Evolutionary conservation across 2,329 filamentous ascomycete species (phyloP), one percentile per base, ranked within the genome.

Genomic region (Tympanopsis confertula): DNA sequence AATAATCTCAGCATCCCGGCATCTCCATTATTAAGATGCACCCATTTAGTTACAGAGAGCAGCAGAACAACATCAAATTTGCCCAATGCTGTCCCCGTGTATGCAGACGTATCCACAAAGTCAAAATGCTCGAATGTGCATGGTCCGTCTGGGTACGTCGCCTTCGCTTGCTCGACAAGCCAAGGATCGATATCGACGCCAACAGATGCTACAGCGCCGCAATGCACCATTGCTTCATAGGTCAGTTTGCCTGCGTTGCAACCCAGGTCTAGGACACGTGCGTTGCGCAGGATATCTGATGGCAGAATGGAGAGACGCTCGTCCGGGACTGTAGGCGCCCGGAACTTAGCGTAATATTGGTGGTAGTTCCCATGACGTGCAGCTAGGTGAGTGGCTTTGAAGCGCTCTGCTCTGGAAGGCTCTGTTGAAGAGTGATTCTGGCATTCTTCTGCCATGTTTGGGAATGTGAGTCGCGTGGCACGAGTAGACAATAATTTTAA

Each of bases 351-450:
- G 20, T 39, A 39, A 18, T 39, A 39, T 26, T 39, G 38, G 20
- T 39, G 38, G n/a, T 39, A 39, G 19, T 39, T 39, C 30, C 38
- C 38, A 20, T 39, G 38, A 5, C 38, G 38, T n/a, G 38, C 38
- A 4, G 32, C n/a, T 5, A 36, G 32, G 35, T 39, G 38, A 3
- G 33, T 36, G 5, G 26, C 33, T 19, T 36, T 36, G 33, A 18
- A 39, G 24, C 38, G 38, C 32, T 39, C 19, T 7, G 20, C 20
- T 18, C 38, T 35, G 12, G 38, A 28, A n/a, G n/a, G n/a, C n/a
- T n/a, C n/a, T n/a, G n/a, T n/a, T n/a, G n/a, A n/a, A n/a, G 14
- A 29, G 38, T 13, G 18, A 17, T 32, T 39, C 35, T 22, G 4
- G 5, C 10, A 5, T 14, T 24, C 18, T 12, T 20, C 35, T 20